phyloP scores from a whole-genome alignment of 2,329 filamentous ascomycete genomes.

The Dactylonectria estremocensis region DNA sequence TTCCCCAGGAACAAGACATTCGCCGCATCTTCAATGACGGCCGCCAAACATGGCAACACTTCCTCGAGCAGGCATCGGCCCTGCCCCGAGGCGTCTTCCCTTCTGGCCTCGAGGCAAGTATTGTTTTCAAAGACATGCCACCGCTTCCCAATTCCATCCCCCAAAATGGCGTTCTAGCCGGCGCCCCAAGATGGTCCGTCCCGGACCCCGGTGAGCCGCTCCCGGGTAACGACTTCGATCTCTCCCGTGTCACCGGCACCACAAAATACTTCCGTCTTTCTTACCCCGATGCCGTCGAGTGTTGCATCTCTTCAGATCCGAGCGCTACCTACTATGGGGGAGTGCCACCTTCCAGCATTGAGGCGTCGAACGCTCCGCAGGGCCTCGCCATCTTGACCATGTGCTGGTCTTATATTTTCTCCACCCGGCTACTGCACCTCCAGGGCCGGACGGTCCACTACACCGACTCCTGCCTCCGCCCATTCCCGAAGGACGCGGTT shows the following conservation, averaged over 20 bases:
- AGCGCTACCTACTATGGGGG: constrained; percentile 40
- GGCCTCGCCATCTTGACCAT: constrained; percentile 47
- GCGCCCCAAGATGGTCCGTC: constrained; percentile 45
- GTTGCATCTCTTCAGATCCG: constrained; percentile 41
- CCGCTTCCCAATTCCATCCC: constrained; percentile 43
- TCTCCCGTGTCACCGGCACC: constrained; percentile 41
- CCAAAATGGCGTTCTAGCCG: constrained; percentile 42
- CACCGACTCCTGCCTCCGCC: constrained; percentile 43
- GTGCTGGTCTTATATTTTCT: constrained; percentile 50
- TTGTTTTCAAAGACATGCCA: constrained; percentile 48
- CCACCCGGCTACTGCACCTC: constrained; percentile 48
- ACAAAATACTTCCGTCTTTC: constrained; percentile 48
- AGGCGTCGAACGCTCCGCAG: constrained; percentile 41
- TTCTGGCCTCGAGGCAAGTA: constrained; percentile 38
- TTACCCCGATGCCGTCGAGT: constrained; percentile 42
- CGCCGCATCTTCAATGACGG: constrained; percentile 43
- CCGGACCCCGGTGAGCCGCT: constrained; percentile 41
- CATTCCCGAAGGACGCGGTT: constrained; percentile 39
- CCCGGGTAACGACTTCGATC: constrained; percentile 35
- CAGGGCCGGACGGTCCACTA: constrained; percentile 44
- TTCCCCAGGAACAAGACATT: constrained; percentile 40
- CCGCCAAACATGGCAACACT: constrained; percentile 42
- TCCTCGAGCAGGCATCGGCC: constrained; percentile 37
- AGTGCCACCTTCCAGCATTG: constrained; percentile 29
- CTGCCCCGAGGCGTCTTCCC: constrained; percentile 43